These are phyloP conservation scores for Barnettozyma wickerhamii DNA, from an alignment of 805 yeast species.

Conservation along the genomic window DNA sequence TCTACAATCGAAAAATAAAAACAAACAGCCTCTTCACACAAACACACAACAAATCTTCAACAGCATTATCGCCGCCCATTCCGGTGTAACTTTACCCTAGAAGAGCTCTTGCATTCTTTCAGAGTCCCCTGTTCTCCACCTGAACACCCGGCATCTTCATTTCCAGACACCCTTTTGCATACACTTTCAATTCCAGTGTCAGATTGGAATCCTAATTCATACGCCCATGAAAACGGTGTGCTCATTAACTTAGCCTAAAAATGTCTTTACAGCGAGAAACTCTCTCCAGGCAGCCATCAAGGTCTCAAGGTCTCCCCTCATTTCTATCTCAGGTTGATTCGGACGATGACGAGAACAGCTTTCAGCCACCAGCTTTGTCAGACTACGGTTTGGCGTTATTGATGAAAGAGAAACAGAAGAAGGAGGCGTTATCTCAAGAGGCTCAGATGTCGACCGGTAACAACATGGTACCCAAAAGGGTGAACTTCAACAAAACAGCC, in stretches of 20 bases:
- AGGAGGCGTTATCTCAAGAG: conserved; percentile 5
- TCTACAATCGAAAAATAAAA: neutral
- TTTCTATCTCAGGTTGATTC: conserved; percentile 20
- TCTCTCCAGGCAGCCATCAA: neutral
- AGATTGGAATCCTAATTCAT: too few relatives aligned
- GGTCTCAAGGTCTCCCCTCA: conserved; percentile 4
- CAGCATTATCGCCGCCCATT: too few relatives aligned
- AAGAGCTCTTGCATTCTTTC: too few relatives aligned
- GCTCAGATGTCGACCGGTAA: neutral
- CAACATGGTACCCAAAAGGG: conserved; percentile 18
- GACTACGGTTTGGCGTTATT: conserved; percentile 53
- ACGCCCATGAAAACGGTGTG: too few relatives aligned
- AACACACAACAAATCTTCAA: neutral
- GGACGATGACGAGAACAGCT: conserved; percentile 43
- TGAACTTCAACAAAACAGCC: conserved; percentile 22
- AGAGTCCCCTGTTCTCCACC: too few relatives aligned
- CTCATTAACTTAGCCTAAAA: neutral
- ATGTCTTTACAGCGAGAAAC: conserved; percentile 1
- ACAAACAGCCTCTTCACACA: conserved; percentile 2
- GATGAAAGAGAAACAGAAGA: conserved; percentile 28
- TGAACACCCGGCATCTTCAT: too few relatives aligned
- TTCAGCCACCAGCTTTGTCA: conserved; percentile 57
- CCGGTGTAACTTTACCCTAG: too few relatives aligned
- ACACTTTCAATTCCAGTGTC: too few relatives aligned
- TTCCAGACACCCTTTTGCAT: too few relatives aligned